These are phyloP conservation scores for Taxillus chinensis DNA, from an alignment of 164 flowering plant genomes.

Conservation along the genomic window DNA sequence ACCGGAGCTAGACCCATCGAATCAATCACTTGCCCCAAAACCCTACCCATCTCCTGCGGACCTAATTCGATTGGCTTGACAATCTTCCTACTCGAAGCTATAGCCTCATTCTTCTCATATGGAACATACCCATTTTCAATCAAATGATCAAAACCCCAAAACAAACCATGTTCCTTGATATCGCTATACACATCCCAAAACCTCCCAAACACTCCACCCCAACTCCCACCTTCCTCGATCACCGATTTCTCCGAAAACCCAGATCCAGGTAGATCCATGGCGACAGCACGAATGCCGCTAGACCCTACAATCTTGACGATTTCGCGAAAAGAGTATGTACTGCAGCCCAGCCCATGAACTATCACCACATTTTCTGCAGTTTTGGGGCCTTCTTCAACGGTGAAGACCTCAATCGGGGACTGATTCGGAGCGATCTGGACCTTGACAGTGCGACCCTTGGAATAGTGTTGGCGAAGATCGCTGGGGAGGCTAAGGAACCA, in stretches of 20 bases:
- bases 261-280: constrained; percentile 80
- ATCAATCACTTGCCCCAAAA: constrained; percentile 68
- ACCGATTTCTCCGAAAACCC: constrained; percentile 74
- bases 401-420: constrained; percentile 54
- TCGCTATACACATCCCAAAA: constrained; percentile 44
- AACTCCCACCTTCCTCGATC: constrained; percentile 21
- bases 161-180: constrained; percentile 74
- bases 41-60: constrained; percentile 49
- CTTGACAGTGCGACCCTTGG: constrained; percentile 61
- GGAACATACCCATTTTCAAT: constrained; percentile 72
- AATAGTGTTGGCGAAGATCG: constrained; percentile 57
- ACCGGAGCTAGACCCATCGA: constrained; percentile 63
- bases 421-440: constrained; percentile 40
- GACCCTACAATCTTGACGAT: constrained; percentile 31
- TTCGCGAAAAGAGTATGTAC: constrained; percentile 53
- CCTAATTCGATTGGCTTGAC: constrained; percentile 42
- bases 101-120: constrained; percentile 37
- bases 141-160: constrained; percentile 89
- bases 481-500: constrained; percentile 66
- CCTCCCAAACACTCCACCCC: constrained; percentile 41
- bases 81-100: constrained; percentile 23
- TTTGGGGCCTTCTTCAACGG: constrained; percentile 37
- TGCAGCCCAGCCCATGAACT: constrained; percentile 74
- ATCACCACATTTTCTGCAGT: constrained; percentile 45
- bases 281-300: constrained; percentile 49